phyloP scores from a whole-genome alignment of 257 asterid species.

The Prunella vulgaris region DNA sequence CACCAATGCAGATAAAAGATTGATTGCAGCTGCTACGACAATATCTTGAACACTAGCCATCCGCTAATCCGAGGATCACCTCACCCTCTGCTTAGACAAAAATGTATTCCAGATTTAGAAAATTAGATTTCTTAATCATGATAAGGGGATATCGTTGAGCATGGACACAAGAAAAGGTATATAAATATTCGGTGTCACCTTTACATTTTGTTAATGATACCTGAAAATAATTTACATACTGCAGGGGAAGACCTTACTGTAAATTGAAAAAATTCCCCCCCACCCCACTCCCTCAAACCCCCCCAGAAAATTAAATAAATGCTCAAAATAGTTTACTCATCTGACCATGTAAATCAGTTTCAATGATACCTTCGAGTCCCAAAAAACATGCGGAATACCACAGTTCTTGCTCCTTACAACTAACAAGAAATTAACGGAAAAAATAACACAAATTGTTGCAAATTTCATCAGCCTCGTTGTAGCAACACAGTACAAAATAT shows the following conservation, averaged over 20 bases:
- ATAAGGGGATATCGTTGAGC: not conserved
- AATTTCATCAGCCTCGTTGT: not conserved
- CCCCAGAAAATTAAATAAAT: not conserved
- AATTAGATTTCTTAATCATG: not conserved
- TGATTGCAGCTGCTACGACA: conserved; percentile 59
- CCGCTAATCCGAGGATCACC: conserved; percentile 24
- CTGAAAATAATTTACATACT: not conserved
- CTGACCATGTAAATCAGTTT: conserved; percentile 11
- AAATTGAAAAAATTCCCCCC: not conserved
- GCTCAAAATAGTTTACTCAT: not conserved
- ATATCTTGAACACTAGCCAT: conserved; percentile 87
- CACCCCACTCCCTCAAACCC: not conserved
- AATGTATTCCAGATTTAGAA: not conserved
- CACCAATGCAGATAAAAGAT: conserved; percentile 73
- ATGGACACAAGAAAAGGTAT: not conserved
- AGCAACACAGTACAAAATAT: not conserved
- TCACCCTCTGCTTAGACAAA: conserved; percentile 24
- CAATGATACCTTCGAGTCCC: conserved; percentile 5
- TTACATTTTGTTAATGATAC: not conserved
- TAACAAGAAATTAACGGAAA: conserved; percentile 3
- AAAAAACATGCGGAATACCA: conserved; percentile 9
- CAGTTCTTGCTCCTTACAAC: conserved; percentile 8
- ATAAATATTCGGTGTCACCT: not conserved
- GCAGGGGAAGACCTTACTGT: not conserved
- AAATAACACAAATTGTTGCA: not conserved